Base-by-base conservation (phyloP, 768 basidiomycete species). In the Gyrodon lividus region DNA sequence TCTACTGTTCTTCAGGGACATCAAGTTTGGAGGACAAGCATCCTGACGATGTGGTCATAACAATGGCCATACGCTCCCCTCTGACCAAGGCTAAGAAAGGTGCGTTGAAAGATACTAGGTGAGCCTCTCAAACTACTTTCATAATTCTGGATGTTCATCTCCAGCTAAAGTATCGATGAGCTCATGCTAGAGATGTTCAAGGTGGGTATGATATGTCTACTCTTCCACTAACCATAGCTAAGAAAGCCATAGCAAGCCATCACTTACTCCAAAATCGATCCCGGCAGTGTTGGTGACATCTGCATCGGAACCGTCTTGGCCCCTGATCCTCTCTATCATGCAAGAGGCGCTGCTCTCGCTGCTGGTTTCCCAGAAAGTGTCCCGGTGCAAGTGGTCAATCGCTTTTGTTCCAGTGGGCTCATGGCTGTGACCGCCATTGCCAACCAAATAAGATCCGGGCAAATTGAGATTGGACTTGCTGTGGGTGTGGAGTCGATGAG, bases 401-500 rank as follows among this genome's bases (percentile, higher is more conserved):
- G 91, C 26, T 89, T 90, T 66, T 93, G 90, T 62, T 89, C 89
- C 3, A 87, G 83, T 52, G 90, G 89, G 22, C 79, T 93, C n/a
- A 89, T 92, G 86, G 87, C 91, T 12, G 76, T 86, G 26, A 87
- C 86, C 9, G 77, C 78, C 26, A 82, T 92, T 50, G 79, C 87
- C 19, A 92, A 91, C 67, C 81, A 87, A 60, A 82, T 93, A 43
- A 77, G 80, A 14, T 76, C 76, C 10, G 87, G 88, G n/a, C 86
- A 92, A 63, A 89, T 92, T 39, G 80, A 90, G 39, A 74, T 92
- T 47, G 90, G 91, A 2, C 73, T 92, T 16, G 88, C 88, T 26
- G 67, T 91, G 43, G 93, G 91, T n/a, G 78, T 89, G 14, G 92
- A 95, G 69, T 87, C 83, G 69, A 92, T 96, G 92, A 85, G 85